Evolutionary conservation across 768 basidiomycete species (phyloP).

Genomic region (Gloeostereum incarnatum): DNA sequence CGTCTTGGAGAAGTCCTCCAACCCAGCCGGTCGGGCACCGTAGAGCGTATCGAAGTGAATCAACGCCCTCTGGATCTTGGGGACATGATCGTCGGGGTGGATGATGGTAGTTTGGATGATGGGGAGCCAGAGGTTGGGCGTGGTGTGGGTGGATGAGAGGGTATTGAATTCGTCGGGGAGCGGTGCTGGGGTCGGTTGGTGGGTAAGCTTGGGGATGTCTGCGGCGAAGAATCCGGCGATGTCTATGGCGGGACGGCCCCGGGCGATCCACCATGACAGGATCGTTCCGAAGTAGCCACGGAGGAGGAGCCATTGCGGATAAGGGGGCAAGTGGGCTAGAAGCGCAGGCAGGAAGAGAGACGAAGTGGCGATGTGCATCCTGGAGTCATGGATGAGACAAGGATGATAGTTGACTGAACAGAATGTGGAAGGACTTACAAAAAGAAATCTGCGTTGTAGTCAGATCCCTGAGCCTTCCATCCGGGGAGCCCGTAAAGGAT

Average conservation of each 20-base stretch:
- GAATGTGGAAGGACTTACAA: slow-evolving; percentile 35
- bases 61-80: slow-evolving; percentile 40
- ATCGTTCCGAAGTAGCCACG: slow-evolving; percentile 10
- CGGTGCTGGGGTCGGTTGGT: slow-evolving; percentile 8
- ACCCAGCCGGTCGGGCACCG: slow-evolving; percentile 23
- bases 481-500: slow-evolving; percentile 52
- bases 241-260: slow-evolving; percentile 22
- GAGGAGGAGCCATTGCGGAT: slow-evolving; percentile 26
- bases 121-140: slow-evolving; percentile 29
- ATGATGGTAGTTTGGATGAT: slow-evolving; percentile 28
- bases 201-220: slow-evolving; percentile 9
- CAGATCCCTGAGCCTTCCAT: slow-evolving; percentile 24
- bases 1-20: slow-evolving; percentile 17
- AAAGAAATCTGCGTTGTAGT: slow-evolving; percentile 57
- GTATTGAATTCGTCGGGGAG: slow-evolving; percentile 13
- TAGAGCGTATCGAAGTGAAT: slow-evolving; percentile 35
- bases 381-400: slow-evolving; percentile 15
- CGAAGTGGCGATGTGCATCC: slow-evolving; percentile 40
- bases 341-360: slow-evolving; percentile 33
- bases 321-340: slow-evolving; percentile 14
- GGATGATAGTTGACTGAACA: slow-evolving; percentile 6
- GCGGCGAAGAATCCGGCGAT: slow-evolving; percentile 20
- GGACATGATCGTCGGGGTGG: slow-evolving; percentile 50
- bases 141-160: slow-evolving; percentile 9
- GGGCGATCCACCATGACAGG: slow-evolving; percentile 19